A percentile compares a stretch with the other conserved stretches of the same genome.
phyloP scores from a whole-genome alignment of 1,284 basidiomycete species.

The Apiotrichum montevideense region DNA sequence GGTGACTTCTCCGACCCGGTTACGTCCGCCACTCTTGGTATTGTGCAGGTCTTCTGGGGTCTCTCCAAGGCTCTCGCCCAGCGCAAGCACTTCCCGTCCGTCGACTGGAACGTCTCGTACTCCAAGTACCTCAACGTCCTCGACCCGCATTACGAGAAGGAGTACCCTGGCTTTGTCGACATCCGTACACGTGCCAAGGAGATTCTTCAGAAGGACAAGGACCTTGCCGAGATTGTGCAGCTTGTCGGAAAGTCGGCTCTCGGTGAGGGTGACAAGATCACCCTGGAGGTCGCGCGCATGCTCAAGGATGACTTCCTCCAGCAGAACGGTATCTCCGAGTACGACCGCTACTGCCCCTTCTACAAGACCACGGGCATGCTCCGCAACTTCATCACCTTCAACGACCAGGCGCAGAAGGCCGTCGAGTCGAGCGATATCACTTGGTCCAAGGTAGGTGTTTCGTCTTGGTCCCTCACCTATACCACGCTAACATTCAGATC shows the following conservation, averaged over 20 bases:
- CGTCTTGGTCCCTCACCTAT: no score
- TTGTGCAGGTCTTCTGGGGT: constrained; percentile 87
- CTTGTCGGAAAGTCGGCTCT: constrained; percentile 97
- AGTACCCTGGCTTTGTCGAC: constrained; percentile 88
- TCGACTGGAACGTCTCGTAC: constrained; percentile 98
- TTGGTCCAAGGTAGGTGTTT: constrained; percentile 57
- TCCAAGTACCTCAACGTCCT: constrained; percentile 97
- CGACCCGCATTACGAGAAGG: constrained; percentile 86
- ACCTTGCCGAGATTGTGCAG: constrained; percentile 98
- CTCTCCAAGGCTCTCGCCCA: constrained; percentile 64
- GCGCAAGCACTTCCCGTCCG: constrained; percentile 89
- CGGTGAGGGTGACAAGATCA: constrained; percentile 97
- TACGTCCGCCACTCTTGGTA: constrained; percentile 92
- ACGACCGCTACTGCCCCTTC: constrained; percentile 95
- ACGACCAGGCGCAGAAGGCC: constrained; percentile 75
- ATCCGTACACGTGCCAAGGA: constrained; percentile 88
- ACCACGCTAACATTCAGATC: constrained; percentile 48
- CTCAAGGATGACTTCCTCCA: constrained; percentile 96
- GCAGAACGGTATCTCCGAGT: constrained; percentile 98
- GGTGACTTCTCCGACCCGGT: constrained; percentile 99
- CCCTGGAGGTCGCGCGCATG: constrained; percentile 93
- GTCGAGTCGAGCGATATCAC: constrained; percentile 81
- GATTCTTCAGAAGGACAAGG: constrained; percentile 97
- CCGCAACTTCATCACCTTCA: constrained; percentile 91
- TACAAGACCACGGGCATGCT: constrained; percentile 97